A percentile compares a stretch with the other conserved stretches of the same genome.
These are phyloP conservation scores for Aspergillus chevalieri DNA, from an alignment of 2,329 filamentous ascomycete species.

Conservation along the genomic window DNA sequence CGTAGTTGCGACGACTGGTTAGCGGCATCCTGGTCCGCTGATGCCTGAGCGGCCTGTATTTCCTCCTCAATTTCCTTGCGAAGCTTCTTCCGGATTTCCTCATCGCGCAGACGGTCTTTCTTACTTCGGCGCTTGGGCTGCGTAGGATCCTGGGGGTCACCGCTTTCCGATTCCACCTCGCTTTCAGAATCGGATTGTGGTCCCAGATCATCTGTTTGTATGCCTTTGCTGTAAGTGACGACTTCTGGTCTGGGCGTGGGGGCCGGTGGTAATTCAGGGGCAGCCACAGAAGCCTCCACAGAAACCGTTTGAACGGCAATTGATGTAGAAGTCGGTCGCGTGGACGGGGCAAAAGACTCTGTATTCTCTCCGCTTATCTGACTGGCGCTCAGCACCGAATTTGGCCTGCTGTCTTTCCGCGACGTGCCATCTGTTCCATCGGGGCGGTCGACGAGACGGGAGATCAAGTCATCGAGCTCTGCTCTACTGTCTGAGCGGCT, in stretches of 20 bases:
- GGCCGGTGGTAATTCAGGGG: conserved; percentile 66
- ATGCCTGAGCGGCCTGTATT: conserved; percentile 61
- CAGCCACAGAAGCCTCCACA: conserved; percentile 60
- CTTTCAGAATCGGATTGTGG: conserved; percentile 49
- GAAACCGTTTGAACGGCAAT: conserved; percentile 63
- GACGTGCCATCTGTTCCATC: conserved; percentile 42
- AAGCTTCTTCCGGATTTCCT: conserved; percentile 79
- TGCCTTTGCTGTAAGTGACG: conserved; percentile 93
- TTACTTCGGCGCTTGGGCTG: conserved; percentile 69
- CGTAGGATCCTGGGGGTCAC: conserved; percentile 50
- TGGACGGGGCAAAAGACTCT: conserved; percentile 33
- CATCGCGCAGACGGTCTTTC: conserved; percentile 74
- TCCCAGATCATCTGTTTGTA: conserved; percentile 76
- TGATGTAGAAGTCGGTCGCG: conserved; percentile 38
- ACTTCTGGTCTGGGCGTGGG: conserved; percentile 58
- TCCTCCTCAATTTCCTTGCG: conserved; percentile 91
- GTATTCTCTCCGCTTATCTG: conserved; percentile 68
- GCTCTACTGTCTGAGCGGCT: conserved; percentile 60
- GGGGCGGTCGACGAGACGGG: conserved; percentile 71
- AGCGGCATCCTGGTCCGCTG: conserved; percentile 28
- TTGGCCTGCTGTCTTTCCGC: conserved; percentile 64
- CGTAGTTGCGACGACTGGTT: conserved; percentile 43
- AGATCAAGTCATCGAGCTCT: conserved; percentile 77
- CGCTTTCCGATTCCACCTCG: conserved; percentile 57
- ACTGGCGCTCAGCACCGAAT: conserved; percentile 75